Evolutionary conservation across 108 stramenopile species (phyloP), one percentile per base, ranked within the genome.

Genomic region (Fistulifera pelliculosa): DNA sequence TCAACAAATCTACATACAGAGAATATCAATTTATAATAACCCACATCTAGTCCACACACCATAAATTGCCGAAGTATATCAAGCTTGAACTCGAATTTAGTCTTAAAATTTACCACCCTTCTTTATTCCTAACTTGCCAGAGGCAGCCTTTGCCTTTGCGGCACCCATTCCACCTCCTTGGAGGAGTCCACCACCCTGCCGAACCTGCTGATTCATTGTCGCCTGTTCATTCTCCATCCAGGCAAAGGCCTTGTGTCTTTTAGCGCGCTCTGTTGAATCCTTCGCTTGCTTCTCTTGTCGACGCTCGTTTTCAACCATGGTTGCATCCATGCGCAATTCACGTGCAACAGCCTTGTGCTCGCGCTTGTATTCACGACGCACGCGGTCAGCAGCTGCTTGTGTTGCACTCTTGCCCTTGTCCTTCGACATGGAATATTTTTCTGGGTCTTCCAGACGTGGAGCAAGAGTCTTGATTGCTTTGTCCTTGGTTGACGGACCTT

Each of bases 291-390:
- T 73, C 25, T 88, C 89, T 51, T 67, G 59, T 26, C 88, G 74
- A 49, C 91, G 78, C 65, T 90, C 87, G 13, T 56, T 66, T 48
- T 92, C 94, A 27, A 93, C 66, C 45, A 93, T 87, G 18, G 76
- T 73, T 50, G 69, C 83, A 68, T 95, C 94, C 47, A 90, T 56
- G 27, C 88, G 86, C 38, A 95, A 71, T 62, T 95, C 94, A 15
- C 94, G 75, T 62, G 89, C 76, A 17, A 93, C 86, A 8, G 94
- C 94, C 71, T 95, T 96, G 57, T 94, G 87, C 66, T 96, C 95
- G 17, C 95, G 93, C 63, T 95, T 95, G 65, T 88, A 86, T 60
- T 96, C 93, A 35, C 95, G 82, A 8, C 84, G 81, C 22, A 90
- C 77, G 56, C 92, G 71, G 59, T 93, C 93, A 18, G 80, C 65